A percentile compares a stretch with the other conserved stretches of the same genome.
These are phyloP conservation scores for Trichophyton rubrum DNA, from an alignment of 2,329 filamentous ascomycete genomes.

Conservation along the genomic window DNA sequence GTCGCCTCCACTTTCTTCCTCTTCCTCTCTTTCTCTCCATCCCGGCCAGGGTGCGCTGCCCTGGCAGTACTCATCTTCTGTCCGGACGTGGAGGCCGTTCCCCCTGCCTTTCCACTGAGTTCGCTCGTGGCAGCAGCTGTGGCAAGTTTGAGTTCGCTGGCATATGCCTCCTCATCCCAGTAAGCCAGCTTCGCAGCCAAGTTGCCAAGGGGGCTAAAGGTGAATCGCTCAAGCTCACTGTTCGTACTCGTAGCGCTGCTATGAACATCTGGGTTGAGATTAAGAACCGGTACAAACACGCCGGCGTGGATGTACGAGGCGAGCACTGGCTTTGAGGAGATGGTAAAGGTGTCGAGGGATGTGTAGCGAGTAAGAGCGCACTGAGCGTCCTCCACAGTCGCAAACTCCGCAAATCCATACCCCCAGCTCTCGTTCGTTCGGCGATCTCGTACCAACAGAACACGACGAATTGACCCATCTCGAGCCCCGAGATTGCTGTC, in stretches of 20 bases:
- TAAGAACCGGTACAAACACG: constrained; percentile 64
- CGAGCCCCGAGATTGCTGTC: constrained; percentile 55
- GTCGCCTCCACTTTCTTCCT: constrained; percentile 37
- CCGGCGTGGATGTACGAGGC: constrained; percentile 71
- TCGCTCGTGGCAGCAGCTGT: constrained; percentile 31
- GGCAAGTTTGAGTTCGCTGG: constrained; percentile 51
- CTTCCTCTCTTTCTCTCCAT: constrained; percentile 36
- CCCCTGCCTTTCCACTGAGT: constrained; percentile 13
- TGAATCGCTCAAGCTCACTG: constrained; percentile 35
- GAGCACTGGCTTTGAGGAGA: constrained; percentile 58
- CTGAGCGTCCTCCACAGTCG: constrained; percentile 60
- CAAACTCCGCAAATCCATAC: constrained; percentile 77
- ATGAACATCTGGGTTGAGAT: constrained; percentile 44
- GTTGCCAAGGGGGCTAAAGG: constrained; percentile 60
- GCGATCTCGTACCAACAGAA: constrained; percentile 64
- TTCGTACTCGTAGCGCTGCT: constrained; percentile 19
- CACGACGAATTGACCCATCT: constrained; percentile 60
- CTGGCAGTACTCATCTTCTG: constrained; percentile 21
- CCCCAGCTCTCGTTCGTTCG: constrained; percentile 60
- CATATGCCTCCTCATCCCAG: constrained; percentile 63
- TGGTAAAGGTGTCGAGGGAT: constrained; percentile 62
- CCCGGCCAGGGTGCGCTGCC: constrained; percentile 9
- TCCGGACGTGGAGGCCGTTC: constrained; percentile 5
- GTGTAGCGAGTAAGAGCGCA: constrained; percentile 61
- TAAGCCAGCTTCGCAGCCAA: constrained; percentile 57